Evolutionary conservation across 805 yeast species (phyloP).

Genomic region (Ogataea glucozyma): DNA sequence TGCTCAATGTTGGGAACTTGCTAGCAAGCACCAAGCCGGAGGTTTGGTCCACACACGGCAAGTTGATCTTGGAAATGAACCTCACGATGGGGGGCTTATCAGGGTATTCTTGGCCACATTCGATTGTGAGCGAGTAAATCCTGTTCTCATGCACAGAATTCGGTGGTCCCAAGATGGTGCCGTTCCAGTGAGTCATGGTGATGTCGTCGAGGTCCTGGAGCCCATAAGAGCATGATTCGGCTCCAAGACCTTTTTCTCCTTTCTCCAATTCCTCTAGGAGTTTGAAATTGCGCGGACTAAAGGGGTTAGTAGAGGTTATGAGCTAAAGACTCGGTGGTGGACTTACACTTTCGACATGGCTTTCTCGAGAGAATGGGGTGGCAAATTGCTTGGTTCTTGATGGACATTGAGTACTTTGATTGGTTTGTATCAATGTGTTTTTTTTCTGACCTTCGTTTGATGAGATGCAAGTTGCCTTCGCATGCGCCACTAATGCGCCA

Average conservation of each 20-base stretch:
- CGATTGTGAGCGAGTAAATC: slow-evolving; percentile 78
- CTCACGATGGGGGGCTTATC: slow-evolving; percentile 82
- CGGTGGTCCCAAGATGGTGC: slow-evolving; percentile 97
- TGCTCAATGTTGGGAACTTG: slow-evolving; percentile 65
- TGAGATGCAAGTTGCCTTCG: background rate
- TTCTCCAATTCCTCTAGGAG: slow-evolving; percentile 94
- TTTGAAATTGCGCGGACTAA: slow-evolving; percentile 91
- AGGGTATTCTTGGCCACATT: slow-evolving; percentile 85
- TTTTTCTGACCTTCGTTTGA: background rate
- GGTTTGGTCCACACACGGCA: slow-evolving; percentile 80
- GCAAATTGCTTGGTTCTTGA: background rate
- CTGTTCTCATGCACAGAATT: slow-evolving; percentile 80
- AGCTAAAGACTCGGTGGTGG: background rate
- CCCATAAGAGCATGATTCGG: slow-evolving; percentile 96
- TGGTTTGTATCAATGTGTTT: no score
- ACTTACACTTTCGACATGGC: slow-evolving; percentile 32
- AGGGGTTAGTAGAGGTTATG: background rate
- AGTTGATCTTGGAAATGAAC: slow-evolving; percentile 80
- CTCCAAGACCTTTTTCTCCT: slow-evolving; percentile 96
- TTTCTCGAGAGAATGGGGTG: slow-evolving; percentile 12
- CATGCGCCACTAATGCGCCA: background rate
- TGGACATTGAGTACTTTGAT: no score
- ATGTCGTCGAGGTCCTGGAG: slow-evolving; percentile 87
- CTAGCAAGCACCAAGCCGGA: slow-evolving; percentile 56
- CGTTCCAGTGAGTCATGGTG: slow-evolving; percentile 95